Percentiles rank a stretch among this genome's conserved stretches.
phyloP scores from a whole-genome alignment of 1,284 basidiomycete species.

The Cutaneotrichosporon dermatis region DNA sequence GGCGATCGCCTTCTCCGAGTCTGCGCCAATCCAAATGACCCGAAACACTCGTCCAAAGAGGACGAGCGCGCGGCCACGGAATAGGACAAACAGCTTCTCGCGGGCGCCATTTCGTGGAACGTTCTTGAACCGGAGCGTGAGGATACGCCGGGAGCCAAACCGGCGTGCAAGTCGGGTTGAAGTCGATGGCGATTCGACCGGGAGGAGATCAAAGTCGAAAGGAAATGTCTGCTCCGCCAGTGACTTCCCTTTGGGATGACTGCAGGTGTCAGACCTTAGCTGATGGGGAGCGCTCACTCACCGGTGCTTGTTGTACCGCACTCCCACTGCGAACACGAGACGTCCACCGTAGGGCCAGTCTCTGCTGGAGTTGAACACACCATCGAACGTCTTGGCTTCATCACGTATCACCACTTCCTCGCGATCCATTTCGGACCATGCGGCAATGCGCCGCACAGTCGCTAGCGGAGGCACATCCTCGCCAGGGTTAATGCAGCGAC shows the following conservation, averaged over 20 bases:
- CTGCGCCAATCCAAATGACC: slow-evolving; percentile 28
- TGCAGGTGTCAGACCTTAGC: background rate
- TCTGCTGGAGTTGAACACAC: slow-evolving; percentile 13
- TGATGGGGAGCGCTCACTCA: background rate
- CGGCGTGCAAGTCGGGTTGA: slow-evolving; percentile 34
- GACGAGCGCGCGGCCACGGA: slow-evolving; percentile 28
- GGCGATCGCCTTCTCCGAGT: slow-evolving; percentile 25
- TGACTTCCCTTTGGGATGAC: background rate
- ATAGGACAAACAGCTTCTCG: slow-evolving; percentile 16
- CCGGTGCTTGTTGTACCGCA: slow-evolving; percentile 8
- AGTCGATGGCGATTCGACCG: slow-evolving; percentile 31
- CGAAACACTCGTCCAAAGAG: slow-evolving; percentile 33
- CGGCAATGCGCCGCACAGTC: background rate
- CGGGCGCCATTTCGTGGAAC: slow-evolving; percentile 3
- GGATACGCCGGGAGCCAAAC: slow-evolving; percentile 34
- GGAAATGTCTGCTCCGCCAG: background rate
- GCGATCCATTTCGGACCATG: slow-evolving; percentile 23
- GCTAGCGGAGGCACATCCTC: background rate
- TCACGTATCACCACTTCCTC: slow-evolving; percentile 26
- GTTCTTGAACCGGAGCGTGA: slow-evolving; percentile 25
- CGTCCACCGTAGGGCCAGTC: slow-evolving; percentile 33
- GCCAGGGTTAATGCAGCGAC: background rate
- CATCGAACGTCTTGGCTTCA: slow-evolving; percentile 1
- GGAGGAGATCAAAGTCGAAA: slow-evolving; percentile 16
- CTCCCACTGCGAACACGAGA: slow-evolving; percentile 21